Conservation (phyloP, 2,329 filamentous ascomycete genomes). For the Colletotrichum neosansevieriae region DNA sequence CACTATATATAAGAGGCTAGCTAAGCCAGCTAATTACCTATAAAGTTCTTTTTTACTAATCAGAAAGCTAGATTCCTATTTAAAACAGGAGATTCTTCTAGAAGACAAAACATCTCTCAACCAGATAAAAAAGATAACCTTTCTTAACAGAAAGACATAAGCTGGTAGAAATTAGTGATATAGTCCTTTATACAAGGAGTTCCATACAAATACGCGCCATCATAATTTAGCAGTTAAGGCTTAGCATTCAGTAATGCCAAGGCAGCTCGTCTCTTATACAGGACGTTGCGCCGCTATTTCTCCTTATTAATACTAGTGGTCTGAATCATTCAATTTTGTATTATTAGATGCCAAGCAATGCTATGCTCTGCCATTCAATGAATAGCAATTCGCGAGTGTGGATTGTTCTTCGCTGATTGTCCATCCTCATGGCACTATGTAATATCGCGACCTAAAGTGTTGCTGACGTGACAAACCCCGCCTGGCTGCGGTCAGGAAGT, state of each 20-base stretch:
- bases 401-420: not conserved
- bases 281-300: not conserved
- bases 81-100: too few species aligned
- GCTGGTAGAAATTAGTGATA: constrained; percentile 1
- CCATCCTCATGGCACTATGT: not conserved
- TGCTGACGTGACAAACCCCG: constrained; percentile 5
- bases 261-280: constrained; percentile 18
- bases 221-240: constrained; percentile 21
- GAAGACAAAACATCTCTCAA: too few species aligned
- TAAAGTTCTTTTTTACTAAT: too few species aligned
- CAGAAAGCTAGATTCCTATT: too few species aligned
- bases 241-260: constrained; percentile 29
- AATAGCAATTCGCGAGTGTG: not conserved
- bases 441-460: too few species aligned
- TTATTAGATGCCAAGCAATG: constrained; percentile 8
- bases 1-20: too few species aligned
- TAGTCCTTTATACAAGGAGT: not conserved
- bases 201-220: constrained; percentile 5
- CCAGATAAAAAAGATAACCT: too few species aligned
- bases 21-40: too few species aligned
- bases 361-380: constrained; percentile 24
- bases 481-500: not conserved
- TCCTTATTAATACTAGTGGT: not conserved
- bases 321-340: not conserved
- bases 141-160: too few species aligned